Conservation (phyloP, 2,329 filamentous ascomycete genomes). For the Cadophora malorum region DNA sequence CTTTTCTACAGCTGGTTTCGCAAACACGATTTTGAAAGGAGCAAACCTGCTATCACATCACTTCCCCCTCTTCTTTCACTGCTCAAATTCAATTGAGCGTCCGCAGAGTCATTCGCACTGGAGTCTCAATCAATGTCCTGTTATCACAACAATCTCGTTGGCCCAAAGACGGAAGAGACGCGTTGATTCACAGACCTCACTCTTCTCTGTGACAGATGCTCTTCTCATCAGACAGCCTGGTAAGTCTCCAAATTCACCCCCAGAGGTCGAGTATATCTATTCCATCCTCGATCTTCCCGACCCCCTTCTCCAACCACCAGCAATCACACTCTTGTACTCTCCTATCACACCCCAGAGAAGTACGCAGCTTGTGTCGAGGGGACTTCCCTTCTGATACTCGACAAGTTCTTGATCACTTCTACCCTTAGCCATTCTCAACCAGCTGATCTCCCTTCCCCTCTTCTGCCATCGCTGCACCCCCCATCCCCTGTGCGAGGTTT, state of each 20-base stretch:
- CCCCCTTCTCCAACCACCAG: neutral
- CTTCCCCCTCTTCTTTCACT: neutral
- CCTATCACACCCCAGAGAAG: neutral
- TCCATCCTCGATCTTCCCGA: neutral
- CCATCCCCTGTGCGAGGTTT: neutral
- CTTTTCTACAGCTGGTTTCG: too few relatives aligned
- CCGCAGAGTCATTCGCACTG: too few relatives aligned
- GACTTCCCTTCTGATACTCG: neutral
- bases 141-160: neutral
- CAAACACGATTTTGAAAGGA: too few relatives aligned
- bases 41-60: neutral
- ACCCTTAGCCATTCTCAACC: neutral
- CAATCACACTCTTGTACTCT: neutral
- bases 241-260: neutral
- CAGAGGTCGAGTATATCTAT: neutral
- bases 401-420: neutral
- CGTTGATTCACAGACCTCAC: neutral
- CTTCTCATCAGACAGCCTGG: neutral
- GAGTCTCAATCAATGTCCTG: too few relatives aligned
- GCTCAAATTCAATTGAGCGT: neutral
- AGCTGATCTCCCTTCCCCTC: neutral
- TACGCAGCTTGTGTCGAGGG: too few relatives aligned
- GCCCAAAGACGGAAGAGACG: neutral
- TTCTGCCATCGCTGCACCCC: too few relatives aligned
- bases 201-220: neutral